These are phyloP conservation scores for Sclerotinia trifoliorum DNA, from an alignment of 2,329 filamentous ascomycete species.

Conservation along the genomic window DNA sequence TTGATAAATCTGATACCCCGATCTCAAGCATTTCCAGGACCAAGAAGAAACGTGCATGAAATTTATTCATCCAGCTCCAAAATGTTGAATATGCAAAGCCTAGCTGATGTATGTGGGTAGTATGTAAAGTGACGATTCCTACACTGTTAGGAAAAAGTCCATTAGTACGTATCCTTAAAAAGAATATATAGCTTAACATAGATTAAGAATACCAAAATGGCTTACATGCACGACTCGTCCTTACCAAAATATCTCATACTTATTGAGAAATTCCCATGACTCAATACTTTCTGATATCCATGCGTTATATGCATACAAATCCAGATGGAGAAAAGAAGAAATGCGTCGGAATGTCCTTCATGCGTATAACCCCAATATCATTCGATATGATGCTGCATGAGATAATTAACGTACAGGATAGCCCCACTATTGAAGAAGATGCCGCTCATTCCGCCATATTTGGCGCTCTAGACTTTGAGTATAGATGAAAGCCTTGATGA, in stretches of 20 bases:
- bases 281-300: not conserved
- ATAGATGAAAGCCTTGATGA: conserved; percentile 1
- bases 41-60: not conserved
- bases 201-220: not conserved
- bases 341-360: not conserved
- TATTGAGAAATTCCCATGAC: not conserved
- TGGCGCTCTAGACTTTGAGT: not conserved
- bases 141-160: not conserved
- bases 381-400: conserved; percentile 7
- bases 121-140: not conserved
- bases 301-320: not conserved
- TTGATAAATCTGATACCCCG: not conserved
- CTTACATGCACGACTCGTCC: not conserved
- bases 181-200: not conserved
- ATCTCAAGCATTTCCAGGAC: not conserved
- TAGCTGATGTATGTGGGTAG: not conserved
- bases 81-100: not conserved
- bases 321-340: not conserved
- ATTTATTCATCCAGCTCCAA: not conserved
- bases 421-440: conserved; percentile 1
- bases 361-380: not conserved
- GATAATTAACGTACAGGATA: not conserved
- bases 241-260: not conserved
- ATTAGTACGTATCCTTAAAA: not conserved
- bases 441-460: conserved; percentile 1